Base-by-base conservation (phyloP, 2,329 filamentous ascomycete species). In the Pseudogymnoascus sp. region DNA sequence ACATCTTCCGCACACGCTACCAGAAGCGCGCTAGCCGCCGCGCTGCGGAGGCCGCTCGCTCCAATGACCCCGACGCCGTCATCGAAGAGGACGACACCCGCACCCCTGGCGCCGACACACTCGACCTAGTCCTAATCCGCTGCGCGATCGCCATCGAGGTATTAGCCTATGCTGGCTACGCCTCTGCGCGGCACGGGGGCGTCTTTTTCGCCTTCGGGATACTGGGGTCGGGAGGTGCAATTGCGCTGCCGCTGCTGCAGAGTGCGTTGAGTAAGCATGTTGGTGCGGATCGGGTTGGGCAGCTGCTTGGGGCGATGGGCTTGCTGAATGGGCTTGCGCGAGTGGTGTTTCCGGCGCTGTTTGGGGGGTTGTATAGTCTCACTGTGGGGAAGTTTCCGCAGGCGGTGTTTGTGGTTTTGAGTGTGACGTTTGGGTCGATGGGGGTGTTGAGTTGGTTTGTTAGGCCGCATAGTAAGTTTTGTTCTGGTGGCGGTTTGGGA, bases 191-290 rank as follows among this genome's bases (percentile, higher is more conserved):
- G 1, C 81, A 79, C 1, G 82, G 85, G 2, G 74, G 78, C 0
- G 66, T 90, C 0, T 94, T 97, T 73, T 81, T 90, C 3, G 65
- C 85, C 0, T 88, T 86, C 15, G 93, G 91, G 58, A 79, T 90
- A 48, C 69, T 92, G 15, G 88, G 91, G 1, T 82, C 91, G 0
- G 76, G 95, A 39, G 93, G 93, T 25, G 92, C 92, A 1, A 86
- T 97, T 51, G 92, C 89, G 0, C 88, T 88, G 36, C 92, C 94
- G 1, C 94, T 90, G 0, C 80, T 96, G 59, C 91, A 96, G 71
- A 88, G 90, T 1, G 84, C 89, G 0, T 78, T 97, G 59, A 97
- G 92, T 17, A 97, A 97, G 72, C 94, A 97, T 73, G 88, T 97
- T 0, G 91, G 92, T 0, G 80, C 86, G 0, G 89, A 94, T 66